phyloP scores from a whole-genome alignment of 2,329 filamentous ascomycete genomes.

The Colletotrichum caudatum region DNA sequence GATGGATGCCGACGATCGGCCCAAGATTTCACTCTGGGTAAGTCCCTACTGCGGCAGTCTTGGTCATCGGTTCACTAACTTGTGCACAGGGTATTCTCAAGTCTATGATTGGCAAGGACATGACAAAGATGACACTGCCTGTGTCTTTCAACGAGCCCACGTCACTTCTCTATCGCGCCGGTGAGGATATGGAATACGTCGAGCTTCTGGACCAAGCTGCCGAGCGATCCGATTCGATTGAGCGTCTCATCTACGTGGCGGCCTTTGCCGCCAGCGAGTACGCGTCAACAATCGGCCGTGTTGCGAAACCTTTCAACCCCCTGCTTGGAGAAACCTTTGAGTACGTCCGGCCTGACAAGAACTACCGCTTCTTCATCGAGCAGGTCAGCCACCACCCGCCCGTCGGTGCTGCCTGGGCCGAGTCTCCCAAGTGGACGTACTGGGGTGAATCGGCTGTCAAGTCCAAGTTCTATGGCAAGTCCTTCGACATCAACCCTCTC shows the following conservation, averaged over 20 bases:
- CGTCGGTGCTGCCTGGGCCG: slow-evolving; percentile 91
- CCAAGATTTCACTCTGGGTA: slow-evolving; percentile 97
- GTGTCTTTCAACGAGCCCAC: slow-evolving; percentile 99
- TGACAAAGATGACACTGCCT: slow-evolving; percentile 99
- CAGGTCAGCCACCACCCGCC: slow-evolving; percentile 98
- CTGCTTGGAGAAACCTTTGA: slow-evolving; percentile 97
- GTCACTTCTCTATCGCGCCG: slow-evolving; percentile 91
- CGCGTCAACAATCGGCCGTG: slow-evolving; percentile 94
- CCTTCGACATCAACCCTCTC: slow-evolving; percentile 95
- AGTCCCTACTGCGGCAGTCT: slow-evolving; percentile 49
- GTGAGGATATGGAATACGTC: slow-evolving; percentile 98
- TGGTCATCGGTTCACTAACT: slow-evolving; percentile 7
- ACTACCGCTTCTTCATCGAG: slow-evolving; percentile 98
- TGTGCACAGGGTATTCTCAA: slow-evolving; percentile 85
- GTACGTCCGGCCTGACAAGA: slow-evolving; percentile 94
- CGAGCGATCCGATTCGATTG: slow-evolving; percentile 85
- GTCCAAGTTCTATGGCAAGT: slow-evolving; percentile 97
- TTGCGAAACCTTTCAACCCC: slow-evolving; percentile 98
- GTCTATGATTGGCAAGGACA: slow-evolving; percentile 99
- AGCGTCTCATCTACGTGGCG: slow-evolving; percentile 93
- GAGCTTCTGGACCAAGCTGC: slow-evolving; percentile 91
- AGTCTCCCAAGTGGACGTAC: slow-evolving; percentile 95
- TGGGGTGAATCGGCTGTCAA: slow-evolving; percentile 95
- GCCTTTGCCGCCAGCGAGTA: slow-evolving; percentile 97
- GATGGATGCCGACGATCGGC: slow-evolving; percentile 91